phyloP scores from a whole-genome alignment of 805 yeast genomes.

The Zygotorulaspora danielsina region DNA sequence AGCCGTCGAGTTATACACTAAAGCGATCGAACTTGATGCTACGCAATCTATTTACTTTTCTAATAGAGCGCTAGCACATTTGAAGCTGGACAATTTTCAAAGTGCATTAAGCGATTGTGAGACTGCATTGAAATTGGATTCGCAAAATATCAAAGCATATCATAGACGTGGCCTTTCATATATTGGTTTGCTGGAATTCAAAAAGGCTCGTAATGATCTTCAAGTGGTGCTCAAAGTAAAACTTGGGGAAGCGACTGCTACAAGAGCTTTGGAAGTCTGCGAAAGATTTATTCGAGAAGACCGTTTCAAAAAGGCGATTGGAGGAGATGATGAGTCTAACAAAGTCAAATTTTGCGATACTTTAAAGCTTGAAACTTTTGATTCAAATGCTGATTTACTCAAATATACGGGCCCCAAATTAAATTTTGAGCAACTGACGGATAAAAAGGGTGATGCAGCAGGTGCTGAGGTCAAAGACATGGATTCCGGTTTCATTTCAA shows the following conservation, averaged over 20 bases:
- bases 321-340: slow-evolving; percentile 48
- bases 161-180: slow-evolving; percentile 83
- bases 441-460: slow-evolving; percentile 26
- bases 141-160: slow-evolving; percentile 68
- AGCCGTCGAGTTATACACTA: slow-evolving; percentile 68
- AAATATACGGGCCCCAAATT: slow-evolving; percentile 31
- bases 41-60: slow-evolving; percentile 64
- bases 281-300: slow-evolving; percentile 60
- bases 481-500: slow-evolving; percentile 51
- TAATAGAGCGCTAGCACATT: slow-evolving; percentile 86
- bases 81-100: slow-evolving; percentile 83
- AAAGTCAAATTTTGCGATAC: slow-evolving; percentile 29
- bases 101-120: slow-evolving; percentile 77
- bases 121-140: slow-evolving; percentile 62
- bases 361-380: slow-evolving; percentile 27
- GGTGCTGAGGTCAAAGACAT: slow-evolving; percentile 40
- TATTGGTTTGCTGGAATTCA: slow-evolving; percentile 70
- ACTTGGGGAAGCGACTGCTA: slow-evolving; percentile 68
- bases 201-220: slow-evolving; percentile 68
- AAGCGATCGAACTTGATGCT: slow-evolving; percentile 65
- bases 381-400: slow-evolving; percentile 31
- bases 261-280: slow-evolving; percentile 57
- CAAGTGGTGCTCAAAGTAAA: slow-evolving; percentile 54
- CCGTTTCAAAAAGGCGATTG: slow-evolving; percentile 84
- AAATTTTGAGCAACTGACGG: slow-evolving; percentile 28